Percentiles rank a stretch among this genome's conserved stretches.
phyloP scores from a whole-genome alignment of 2,329 filamentous ascomycete species.

The Fusarium miscanthi region DNA sequence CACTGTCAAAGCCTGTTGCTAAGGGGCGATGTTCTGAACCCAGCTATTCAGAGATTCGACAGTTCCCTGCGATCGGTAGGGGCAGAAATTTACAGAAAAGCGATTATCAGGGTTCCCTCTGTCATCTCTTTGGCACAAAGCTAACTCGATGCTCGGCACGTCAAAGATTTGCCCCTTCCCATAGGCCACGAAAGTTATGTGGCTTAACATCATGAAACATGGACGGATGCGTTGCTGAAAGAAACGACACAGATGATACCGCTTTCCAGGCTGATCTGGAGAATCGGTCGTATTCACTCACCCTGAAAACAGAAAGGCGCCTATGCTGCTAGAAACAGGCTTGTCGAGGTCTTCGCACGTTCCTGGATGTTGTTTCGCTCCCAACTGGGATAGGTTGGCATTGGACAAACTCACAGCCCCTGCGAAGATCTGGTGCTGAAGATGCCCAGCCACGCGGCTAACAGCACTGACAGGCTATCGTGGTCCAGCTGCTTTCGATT shows the following conservation, averaged over 20 bases:
- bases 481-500: conserved; percentile 16
- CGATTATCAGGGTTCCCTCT: background rate
- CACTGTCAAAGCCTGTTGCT: conserved; percentile 21
- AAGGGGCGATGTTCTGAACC: conserved; percentile 11
- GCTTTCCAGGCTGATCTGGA: conserved; percentile 10
- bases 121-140: conserved; percentile 15
- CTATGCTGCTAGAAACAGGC: conserved; percentile 26
- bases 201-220: conserved; percentile 29
- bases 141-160: background rate
- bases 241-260: conserved; percentile 6
- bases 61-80: conserved; percentile 23
- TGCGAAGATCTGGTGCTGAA: conserved; percentile 8
- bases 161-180: background rate
- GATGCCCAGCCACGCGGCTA: conserved; percentile 29
- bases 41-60: conserved; percentile 6
- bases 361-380: conserved; percentile 24
- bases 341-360: conserved; percentile 19
- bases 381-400: conserved; percentile 13
- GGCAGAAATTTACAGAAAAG: conserved; percentile 24
- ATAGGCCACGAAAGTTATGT: background rate
- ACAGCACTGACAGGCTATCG: conserved; percentile 12
- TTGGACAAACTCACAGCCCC: background rate
- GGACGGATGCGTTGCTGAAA: conserved; percentile 12
- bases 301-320: conserved; percentile 30
- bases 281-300: conserved; percentile 7